Conservation (phyloP, 78 protist genomes). For the Dictyostelium firmibasis region DNA sequence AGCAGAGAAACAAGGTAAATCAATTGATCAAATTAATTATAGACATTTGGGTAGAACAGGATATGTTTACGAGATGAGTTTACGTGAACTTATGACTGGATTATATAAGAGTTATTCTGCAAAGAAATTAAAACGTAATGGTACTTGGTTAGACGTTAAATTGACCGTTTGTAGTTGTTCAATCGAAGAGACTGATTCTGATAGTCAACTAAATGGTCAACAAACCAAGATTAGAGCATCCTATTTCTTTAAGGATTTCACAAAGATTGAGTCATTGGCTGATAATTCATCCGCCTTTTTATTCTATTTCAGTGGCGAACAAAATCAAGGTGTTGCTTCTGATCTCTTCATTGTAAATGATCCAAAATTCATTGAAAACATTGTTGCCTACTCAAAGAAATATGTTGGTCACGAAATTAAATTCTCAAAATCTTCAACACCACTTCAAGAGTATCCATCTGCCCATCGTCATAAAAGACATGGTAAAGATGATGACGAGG, state of each 20-base stretch:
- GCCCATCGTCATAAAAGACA: slow-evolving; percentile 37
- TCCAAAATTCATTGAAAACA: slow-evolving; percentile 57
- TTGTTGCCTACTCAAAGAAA: slow-evolving; percentile 22
- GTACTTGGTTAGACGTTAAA: slow-evolving; percentile 42
- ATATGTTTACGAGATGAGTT: slow-evolving; percentile 64
- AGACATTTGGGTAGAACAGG: slow-evolving; percentile 70
- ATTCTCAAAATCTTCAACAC: not conserved
- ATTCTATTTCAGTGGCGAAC: slow-evolving; percentile 14
- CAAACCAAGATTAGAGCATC: not conserved
- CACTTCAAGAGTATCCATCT: slow-evolving; percentile 11
- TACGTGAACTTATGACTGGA: slow-evolving; percentile 57
- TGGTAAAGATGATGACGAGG: slow-evolving; percentile 58
- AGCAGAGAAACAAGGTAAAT: slow-evolving; percentile 63
- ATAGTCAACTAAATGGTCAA: not conserved
- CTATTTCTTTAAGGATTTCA: slow-evolving; percentile 41
- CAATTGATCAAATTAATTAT: slow-evolving; percentile 63
- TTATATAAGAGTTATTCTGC: slow-evolving; percentile 46
- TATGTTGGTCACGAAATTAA: slow-evolving; percentile 51
- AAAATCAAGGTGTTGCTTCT: not conserved
- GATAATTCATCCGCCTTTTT: slow-evolving; percentile 33
- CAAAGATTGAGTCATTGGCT: slow-evolving; percentile 26
- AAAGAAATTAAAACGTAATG: slow-evolving; percentile 51
- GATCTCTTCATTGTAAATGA: slow-evolving; percentile 47
- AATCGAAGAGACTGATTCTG: slow-evolving; percentile 20
- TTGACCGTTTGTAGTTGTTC: slow-evolving; percentile 62